Evolutionary conservation across 805 yeast species (phyloP).

Genomic region (Pichia ethanolica): DNA sequence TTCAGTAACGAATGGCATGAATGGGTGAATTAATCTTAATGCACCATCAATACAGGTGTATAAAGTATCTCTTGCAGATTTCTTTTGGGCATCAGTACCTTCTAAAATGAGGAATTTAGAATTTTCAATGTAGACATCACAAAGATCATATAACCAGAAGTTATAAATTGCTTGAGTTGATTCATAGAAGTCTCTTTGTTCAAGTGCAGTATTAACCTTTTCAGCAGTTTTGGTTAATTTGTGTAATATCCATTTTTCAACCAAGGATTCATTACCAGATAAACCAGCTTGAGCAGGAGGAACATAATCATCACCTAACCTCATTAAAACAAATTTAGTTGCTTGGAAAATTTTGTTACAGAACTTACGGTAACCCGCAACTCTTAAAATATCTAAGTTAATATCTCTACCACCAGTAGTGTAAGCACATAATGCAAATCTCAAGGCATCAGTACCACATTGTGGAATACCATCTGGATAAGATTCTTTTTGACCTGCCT

Average conservation of each 20-base stretch:
- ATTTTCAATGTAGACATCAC: conserved; percentile 98
- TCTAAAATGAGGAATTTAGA: conserved; percentile 88
- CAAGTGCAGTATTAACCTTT: conserved; percentile 57
- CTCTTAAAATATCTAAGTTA: conserved; percentile 90
- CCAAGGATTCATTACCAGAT: conserved; percentile 80
- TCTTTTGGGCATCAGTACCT: conserved; percentile 77
- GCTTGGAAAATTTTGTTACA: conserved; percentile 99
- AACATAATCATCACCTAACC: conserved; percentile 79
- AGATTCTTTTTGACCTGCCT: conserved; percentile 76
- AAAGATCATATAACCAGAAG: conserved; percentile 90
- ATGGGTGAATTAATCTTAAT: conserved; percentile 88
- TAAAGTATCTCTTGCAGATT: conserved; percentile 88
- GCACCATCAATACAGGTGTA: conserved; percentile 92
- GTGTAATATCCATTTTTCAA: conserved; percentile 94
- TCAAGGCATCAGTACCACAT: conserved; percentile 98
- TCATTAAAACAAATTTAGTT: conserved; percentile 89
- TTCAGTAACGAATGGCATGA: conserved; percentile 96
- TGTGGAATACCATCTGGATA: conserved; percentile 98
- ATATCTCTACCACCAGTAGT: conserved; percentile 98
- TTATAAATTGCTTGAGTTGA: conserved; percentile 83
- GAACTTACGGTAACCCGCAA: conserved; percentile 98
- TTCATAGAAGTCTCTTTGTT: conserved; percentile 80
- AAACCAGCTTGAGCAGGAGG: conserved; percentile 61
- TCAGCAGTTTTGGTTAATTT: conserved; percentile 67
- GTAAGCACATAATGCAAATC: conserved; percentile 97